phyloP scores from a whole-genome alignment of 352 stramenopile species.

The Phytopythium vexans region DNA sequence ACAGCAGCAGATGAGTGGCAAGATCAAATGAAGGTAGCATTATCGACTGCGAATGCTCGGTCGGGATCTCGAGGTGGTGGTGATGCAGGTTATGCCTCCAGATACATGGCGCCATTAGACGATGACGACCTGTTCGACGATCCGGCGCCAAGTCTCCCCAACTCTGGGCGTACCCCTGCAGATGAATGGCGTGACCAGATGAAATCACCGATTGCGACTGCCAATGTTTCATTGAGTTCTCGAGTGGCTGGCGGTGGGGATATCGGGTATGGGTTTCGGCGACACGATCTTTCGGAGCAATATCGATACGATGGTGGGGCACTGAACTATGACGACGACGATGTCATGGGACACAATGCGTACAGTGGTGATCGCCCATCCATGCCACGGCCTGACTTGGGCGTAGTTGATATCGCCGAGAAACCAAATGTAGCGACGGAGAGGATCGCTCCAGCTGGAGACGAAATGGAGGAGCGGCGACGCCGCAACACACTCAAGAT shows the following conservation, averaged over 20 bases:
- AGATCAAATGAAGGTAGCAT: too few species aligned
- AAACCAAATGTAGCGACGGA: background rate
- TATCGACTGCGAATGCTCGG: too few species aligned
- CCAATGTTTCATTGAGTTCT: too few species aligned
- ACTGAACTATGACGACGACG: slow-evolving; percentile 15
- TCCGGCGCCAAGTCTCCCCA: too few species aligned
- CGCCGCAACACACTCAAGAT: slow-evolving; percentile 26
- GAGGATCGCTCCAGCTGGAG: background rate
- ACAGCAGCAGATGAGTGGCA: too few species aligned
- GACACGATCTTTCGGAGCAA: slow-evolving; percentile 25
- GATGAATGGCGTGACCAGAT: slow-evolving; percentile 3
- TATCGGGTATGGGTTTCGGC: slow-evolving; percentile 8
- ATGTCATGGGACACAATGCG: slow-evolving; percentile 5
- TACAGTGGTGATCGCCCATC: background rate
- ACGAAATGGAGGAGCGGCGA: background rate
- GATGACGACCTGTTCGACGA: too few species aligned
- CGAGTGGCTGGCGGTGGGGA: background rate
- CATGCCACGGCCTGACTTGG: slow-evolving; percentile 1
- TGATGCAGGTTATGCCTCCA: too few species aligned
- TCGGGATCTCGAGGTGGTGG: too few species aligned
- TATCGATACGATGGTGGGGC: slow-evolving; percentile 26
- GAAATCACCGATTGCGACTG: background rate
- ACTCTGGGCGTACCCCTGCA: too few species aligned
- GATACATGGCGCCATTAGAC: too few species aligned
- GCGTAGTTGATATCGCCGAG: background rate